Evolutionary conservation across 306 rosid genomes (phyloP), one percentile per base, ranked within the genome.

Genomic region (Gynostemma pentaphyllum): DNA sequence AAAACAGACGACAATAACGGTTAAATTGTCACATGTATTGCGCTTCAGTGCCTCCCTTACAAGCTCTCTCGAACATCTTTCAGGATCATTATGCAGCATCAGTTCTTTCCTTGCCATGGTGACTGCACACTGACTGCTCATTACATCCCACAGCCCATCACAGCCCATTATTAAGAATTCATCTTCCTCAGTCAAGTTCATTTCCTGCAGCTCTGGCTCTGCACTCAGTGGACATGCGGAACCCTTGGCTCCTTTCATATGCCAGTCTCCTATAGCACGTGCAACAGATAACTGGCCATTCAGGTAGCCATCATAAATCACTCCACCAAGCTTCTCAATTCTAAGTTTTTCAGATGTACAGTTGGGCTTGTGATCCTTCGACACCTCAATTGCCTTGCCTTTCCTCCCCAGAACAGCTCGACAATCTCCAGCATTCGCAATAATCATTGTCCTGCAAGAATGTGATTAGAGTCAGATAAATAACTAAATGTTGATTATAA

Each of bases 191-290:
- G 68, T 71, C 70, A 88, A 70, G 60, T 46, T 40, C 47, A 68
- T 67, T 76, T 88, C 96, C 75, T 76, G 78, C 84, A 88, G 64
- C 75, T 88, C 94, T 9, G 94, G 96, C 68, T 88, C 96, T 0
- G 89, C 78, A 45, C 94, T 83, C 77, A 88, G 60, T 50, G 96
- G 96, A 65, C 89, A 79, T 2, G 87, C 80, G 61, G 88, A 78
- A 21, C 96, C 94, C 76, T 83, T 88, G 9, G 86, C 72, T 47
- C 88, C 90, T 73, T 88, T 88, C 90, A 88, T 88, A 85, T 88
- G 96, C 96, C 96, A 88, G 72, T 88, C 96, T 69, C 94, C 96
- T 37, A 88, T 49, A 46, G 94, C 96, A 60, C 89, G 92, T 1
- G 92, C 81, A 48, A 88, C 96, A 42, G 94, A 81, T 67, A 88